Percentiles rank a stretch among this genome's conserved stretches.
phyloP scores from a whole-genome alignment of 148 eudicot species.

The Rheum nobile region DNA sequence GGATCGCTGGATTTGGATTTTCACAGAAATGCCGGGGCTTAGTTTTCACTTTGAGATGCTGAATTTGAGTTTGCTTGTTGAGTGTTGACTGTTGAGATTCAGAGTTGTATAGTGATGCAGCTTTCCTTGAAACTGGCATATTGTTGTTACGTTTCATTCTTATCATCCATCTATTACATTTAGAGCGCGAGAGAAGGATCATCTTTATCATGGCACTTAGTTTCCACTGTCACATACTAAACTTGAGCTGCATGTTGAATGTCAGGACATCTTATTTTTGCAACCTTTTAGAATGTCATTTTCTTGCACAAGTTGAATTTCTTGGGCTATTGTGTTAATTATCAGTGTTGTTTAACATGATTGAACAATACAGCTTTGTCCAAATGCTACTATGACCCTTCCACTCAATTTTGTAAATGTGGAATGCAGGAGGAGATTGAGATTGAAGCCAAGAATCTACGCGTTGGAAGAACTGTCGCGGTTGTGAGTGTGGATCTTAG shows the following conservation, averaged over 20 bases:
- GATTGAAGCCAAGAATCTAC: constrained; percentile 66
- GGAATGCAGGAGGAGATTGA: constrained; percentile 73
- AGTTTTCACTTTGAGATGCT: not conserved
- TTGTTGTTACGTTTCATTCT: not conserved
- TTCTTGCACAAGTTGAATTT: not conserved
- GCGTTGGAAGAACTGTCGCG: constrained; percentile 73
- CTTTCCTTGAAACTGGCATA: not conserved
- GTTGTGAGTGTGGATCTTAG: constrained; percentile 74
- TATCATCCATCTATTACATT: not conserved
- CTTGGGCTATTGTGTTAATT: not conserved
- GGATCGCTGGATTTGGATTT: not conserved
- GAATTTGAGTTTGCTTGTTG: not conserved
- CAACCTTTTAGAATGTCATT: not conserved
- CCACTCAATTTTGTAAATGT: not conserved
- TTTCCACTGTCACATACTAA: not conserved
- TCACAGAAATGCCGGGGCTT: not conserved
- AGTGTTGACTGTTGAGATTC: not conserved
- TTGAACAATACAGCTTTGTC: not conserved
- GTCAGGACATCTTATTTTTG: not conserved
- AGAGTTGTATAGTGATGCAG: not conserved
- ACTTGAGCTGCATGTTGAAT: not conserved
- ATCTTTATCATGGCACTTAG: not conserved
- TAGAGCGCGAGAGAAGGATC: not conserved
- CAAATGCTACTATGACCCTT: not conserved
- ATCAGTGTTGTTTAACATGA: not conserved